Conservation (phyloP, 108 stramenopile genomes). For the Cyclotella atomus region DNA sequence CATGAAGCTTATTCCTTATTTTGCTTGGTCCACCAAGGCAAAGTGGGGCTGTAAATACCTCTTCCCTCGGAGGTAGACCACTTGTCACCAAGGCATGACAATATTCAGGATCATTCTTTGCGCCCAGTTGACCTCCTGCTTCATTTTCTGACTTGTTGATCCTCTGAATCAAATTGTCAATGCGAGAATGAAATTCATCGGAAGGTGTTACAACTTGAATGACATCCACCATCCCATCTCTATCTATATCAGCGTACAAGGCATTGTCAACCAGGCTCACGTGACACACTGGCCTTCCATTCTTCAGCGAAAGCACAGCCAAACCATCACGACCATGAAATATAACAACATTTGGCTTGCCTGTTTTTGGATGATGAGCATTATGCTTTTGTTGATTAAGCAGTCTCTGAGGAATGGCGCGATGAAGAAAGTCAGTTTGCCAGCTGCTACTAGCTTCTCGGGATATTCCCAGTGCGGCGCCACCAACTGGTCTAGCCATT, state of each 20-base stretch:
- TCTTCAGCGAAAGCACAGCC: constrained; percentile 80
- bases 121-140: neutral
- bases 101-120: constrained; percentile 25
- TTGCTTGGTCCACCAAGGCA: constrained; percentile 50
- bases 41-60: constrained; percentile 76
- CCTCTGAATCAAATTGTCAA: constrained; percentile 44
- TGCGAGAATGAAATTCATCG: constrained; percentile 18
- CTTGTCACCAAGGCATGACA: constrained; percentile 76
- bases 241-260: constrained; percentile 80
- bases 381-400: constrained; percentile 35
- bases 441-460: constrained; percentile 21
- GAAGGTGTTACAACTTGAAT: constrained; percentile 63
- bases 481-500: neutral
- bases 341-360: constrained; percentile 78
- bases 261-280: constrained; percentile 71
- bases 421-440: constrained; percentile 47
- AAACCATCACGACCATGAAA: constrained; percentile 68
- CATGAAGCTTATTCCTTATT: constrained; percentile 25
- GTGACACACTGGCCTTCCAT: constrained; percentile 81
- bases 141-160: constrained; percentile 11
- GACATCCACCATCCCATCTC: constrained; percentile 77
- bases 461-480: neutral
- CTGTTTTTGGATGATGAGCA: constrained; percentile 54
- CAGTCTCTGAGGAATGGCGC: constrained; percentile 37
- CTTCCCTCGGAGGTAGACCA: constrained; percentile 81